Evolutionary conservation across 192 early-diverging fungal genomes (phyloP).

Genomic region (Cetraspora pellucida): DNA sequence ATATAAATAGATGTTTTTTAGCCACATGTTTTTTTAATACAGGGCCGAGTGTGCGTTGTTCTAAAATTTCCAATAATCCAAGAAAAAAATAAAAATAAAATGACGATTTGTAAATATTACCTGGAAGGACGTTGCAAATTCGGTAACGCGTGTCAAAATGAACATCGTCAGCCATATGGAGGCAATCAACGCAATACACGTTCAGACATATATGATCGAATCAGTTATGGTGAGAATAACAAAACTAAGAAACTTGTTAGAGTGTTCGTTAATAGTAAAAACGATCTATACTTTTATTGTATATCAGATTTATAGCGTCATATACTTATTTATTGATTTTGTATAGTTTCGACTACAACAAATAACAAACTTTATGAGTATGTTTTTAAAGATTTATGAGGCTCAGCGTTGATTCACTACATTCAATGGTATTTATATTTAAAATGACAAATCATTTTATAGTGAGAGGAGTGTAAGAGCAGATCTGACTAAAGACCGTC

Average conservation of each 20-base stretch:
- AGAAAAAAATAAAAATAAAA: not conserved
- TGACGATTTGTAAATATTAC: constrained; percentile 41
- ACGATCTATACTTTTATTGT: not conserved
- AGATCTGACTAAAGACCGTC: constrained; percentile 45
- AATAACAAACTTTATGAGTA: constrained; percentile 39
- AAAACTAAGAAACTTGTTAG: not conserved
- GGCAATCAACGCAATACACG: constrained; percentile 18
- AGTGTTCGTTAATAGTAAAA: not conserved
- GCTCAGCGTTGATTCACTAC: constrained; percentile 25
- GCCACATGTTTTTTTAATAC: too few relatives aligned
- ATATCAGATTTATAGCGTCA: too few relatives aligned
- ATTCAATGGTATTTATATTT: not conserved
- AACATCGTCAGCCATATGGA: constrained; percentile 43
- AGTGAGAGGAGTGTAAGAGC: constrained; percentile 45
- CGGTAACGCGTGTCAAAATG: constrained; percentile 56
- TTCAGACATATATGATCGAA: constrained; percentile 39
- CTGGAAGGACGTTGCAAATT: constrained; percentile 56
- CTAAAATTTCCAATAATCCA: too few relatives aligned
- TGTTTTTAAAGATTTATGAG: constrained; percentile 19
- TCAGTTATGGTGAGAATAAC: not conserved
- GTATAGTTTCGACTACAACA: too few relatives aligned
- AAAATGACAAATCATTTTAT: constrained; percentile 1
- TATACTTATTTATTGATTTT: too few relatives aligned
- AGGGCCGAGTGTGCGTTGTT: too few relatives aligned
- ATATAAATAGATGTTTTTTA: too few relatives aligned